Evolutionary conservation across 331 rosid genomes (phyloP).

Genomic region (Phaseolus coccineus): DNA sequence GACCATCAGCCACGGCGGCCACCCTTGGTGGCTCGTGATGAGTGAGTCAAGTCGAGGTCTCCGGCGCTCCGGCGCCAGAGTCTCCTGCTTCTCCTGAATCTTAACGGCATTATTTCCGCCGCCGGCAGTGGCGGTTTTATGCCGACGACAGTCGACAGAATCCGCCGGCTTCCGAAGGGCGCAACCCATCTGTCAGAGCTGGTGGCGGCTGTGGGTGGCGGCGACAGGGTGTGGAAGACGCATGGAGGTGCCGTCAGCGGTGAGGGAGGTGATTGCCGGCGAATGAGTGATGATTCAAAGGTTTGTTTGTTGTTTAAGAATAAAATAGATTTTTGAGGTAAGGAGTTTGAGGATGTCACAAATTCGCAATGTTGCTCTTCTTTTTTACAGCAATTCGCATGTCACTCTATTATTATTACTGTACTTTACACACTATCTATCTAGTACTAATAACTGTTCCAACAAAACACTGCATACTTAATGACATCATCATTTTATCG

Average conservation of each 20-base stretch:
- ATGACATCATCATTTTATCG: neutral
- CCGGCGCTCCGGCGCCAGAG: conserved; percentile 58
- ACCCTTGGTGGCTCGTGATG: conserved; percentile 60
- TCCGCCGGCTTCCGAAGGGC: conserved; percentile 54
- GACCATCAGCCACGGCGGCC: conserved; percentile 84
- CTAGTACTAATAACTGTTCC: neutral
- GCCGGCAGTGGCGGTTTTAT: conserved; percentile 1
- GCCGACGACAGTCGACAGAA: conserved; percentile 44
- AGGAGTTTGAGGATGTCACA: conserved; percentile 20
- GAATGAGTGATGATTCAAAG: conserved; percentile 25
- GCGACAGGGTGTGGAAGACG: conserved; percentile 28
- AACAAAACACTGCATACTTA: neutral
- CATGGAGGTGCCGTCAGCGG: conserved; percentile 43
- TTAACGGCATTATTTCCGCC: conserved; percentile 33
- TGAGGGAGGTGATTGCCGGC: neutral
- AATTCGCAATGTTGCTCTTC: no score
- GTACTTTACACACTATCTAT: neutral
- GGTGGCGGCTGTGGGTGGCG: conserved; percentile 30
- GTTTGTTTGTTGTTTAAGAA: neutral
- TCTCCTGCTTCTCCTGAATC: conserved; percentile 42
- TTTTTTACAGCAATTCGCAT: no score
- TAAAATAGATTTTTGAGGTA: neutral
- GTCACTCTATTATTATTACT: neutral
- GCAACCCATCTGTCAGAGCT: conserved; percentile 75
- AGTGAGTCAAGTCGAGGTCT: conserved; percentile 46